Base-by-base conservation (phyloP, 2,329 filamentous ascomycete genomes). In the Ophiostoma tasmaniense region DNA sequence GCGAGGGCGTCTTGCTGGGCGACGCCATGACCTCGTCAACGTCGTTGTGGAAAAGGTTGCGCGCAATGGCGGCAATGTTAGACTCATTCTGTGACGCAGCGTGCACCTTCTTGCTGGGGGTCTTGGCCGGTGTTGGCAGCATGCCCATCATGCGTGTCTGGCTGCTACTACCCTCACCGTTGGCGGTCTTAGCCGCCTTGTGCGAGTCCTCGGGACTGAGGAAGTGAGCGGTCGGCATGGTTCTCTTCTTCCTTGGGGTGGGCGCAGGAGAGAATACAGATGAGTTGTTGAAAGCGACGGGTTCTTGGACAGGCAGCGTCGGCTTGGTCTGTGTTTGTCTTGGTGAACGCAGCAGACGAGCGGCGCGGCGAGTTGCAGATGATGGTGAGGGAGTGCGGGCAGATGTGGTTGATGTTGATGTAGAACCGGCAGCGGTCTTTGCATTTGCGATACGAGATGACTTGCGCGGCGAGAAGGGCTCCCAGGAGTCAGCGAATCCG, bases 81-180 rank as follows among this genome's bases (percentile, higher is more conserved):
- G 82, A 80, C 67, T 81, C 78, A 33, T 81, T 81, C 75, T 84
- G 81, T 74, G 81, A 80, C 22, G 81, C 81, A 20, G 81, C 81
- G 59, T 72, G 72, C 64, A 84, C 81, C 80, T 90, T 91, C 77
- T 84, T 84, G 2, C 83, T 76, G 0, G 88, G 91, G 2, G 91
- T 94, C 80, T 93, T 93, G 72, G 87, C 85, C 1, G 91, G 91
- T 2, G 91, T 94, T 20, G 89, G 90, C 64, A 93, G 85, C 84
- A 91, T 90, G 72, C 81, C 83, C 68, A 76, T 70, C 67, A 70
- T 73, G 68, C 78, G 78, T 64, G 77, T 73, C 33, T 73, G 71
- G 62, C 68, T 78, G 76, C 62, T 70, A 71, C 37, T 64, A 71
- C 73, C 72, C 25, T 67, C 74, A 50, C 79, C 80, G 5, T 81